Conservation (phyloP, 2,329 filamentous ascomycete genomes). For the Aschersonia sp. region DNA sequence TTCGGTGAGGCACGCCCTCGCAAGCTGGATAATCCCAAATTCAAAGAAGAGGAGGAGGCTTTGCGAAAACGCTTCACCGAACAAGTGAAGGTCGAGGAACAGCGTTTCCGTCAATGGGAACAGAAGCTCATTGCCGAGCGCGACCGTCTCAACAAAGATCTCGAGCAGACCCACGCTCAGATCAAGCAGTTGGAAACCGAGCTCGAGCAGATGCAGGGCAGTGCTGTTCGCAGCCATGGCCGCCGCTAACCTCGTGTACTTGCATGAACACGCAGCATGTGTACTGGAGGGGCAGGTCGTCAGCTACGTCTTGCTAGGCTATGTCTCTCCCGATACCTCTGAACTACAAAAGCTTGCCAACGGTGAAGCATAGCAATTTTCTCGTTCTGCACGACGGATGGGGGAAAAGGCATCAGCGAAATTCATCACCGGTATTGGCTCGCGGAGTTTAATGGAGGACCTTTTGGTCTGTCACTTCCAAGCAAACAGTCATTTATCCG, state of each 20-base stretch:
- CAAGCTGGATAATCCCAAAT: slow-evolving; percentile 99
- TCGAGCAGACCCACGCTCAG: slow-evolving; percentile 91
- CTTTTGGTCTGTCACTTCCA: no score
- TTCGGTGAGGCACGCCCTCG: slow-evolving; percentile 93
- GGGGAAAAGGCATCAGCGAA: no score
- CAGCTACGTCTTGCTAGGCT: neutral
- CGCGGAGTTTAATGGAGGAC: no score
- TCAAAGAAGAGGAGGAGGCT: slow-evolving; percentile 99
- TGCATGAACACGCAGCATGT: no score
- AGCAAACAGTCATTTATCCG: no score
- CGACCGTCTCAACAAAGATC: slow-evolving; percentile 98
- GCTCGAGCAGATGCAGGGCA: slow-evolving; percentile 86
- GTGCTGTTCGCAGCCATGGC: slow-evolving; percentile 78
- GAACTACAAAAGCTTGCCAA: no score
- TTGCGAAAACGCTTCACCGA: slow-evolving; percentile 98
- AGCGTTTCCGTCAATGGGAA: slow-evolving; percentile 98
- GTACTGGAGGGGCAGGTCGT: neutral
- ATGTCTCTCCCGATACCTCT: neutral
- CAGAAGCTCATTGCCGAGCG: slow-evolving; percentile 99
- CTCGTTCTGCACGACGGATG: no score
- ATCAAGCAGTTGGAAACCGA: slow-evolving; percentile 88
- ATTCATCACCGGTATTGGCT: no score
- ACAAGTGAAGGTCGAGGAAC: slow-evolving; percentile 99
- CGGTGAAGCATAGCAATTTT: no score
- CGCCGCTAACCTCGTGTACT: slow-evolving; percentile 49